A percentile compares a stretch with the other conserved stretches of the same genome.
These are phyloP conservation scores for Schizopora paradoxa DNA, from an alignment of 1,284 basidiomycete genomes.

Conservation along the genomic window DNA sequence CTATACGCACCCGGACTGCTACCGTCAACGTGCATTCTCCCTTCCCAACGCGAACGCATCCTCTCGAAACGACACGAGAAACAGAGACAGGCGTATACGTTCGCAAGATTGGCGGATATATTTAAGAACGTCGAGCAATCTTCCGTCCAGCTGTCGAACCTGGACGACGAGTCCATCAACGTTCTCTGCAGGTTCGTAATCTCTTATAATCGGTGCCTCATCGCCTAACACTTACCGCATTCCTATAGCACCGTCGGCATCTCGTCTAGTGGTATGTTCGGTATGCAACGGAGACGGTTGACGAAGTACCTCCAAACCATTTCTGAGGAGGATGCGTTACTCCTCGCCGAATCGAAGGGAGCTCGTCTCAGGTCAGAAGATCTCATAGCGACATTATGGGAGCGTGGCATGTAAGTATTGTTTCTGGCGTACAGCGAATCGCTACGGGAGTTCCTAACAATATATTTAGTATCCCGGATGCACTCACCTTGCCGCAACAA, in stretches of 20 bases:
- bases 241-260: conserved; percentile 4
- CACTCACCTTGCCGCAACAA: no score
- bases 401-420: conserved; percentile 66
- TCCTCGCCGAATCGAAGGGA: conserved; percentile 46
- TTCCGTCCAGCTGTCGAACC: conserved; percentile 35
- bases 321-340: conserved; percentile 51
- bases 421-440: no score
- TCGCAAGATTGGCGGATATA: conserved; percentile 5
- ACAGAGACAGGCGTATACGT: conserved; percentile 29
- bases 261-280: conserved; percentile 39
- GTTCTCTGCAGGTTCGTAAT: conserved; percentile 30
- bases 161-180: conserved; percentile 19
- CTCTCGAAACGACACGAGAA: conserved; percentile 54
- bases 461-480: conserved; percentile 2
- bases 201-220: conserved; percentile 7
- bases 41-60: conserved; percentile 73
- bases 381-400: conserved; percentile 56
- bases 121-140: conserved; percentile 24
- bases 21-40: conserved; percentile 84
- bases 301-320: conserved; percentile 49
- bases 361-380: conserved; percentile 44
- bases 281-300: conserved; percentile 49
- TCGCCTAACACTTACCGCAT: not conserved
- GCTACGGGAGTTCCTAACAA: no score
- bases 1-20: conserved; percentile 83